Percentiles rank a stretch among this genome's conserved stretches.
These are phyloP conservation scores for Eimeria sp. DNA, from an alignment of 169 alveolate genomes.

Conservation along the genomic window DNA sequence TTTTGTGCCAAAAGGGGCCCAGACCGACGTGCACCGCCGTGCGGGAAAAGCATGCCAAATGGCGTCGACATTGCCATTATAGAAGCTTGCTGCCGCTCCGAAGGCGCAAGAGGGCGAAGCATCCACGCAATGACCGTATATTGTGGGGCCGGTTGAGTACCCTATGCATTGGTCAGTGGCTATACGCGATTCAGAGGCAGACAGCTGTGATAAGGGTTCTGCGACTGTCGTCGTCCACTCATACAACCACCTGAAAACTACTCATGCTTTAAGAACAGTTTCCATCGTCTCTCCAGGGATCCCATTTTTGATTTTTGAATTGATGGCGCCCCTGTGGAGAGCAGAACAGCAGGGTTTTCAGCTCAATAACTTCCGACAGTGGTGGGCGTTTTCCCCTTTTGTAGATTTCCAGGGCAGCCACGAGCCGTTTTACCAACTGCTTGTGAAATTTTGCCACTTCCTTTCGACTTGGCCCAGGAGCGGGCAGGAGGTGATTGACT, in stretches of 20 bases:
- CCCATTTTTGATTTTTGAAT: not conserved
- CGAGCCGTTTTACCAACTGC: not conserved
- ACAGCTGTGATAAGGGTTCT: not conserved
- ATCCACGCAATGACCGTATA: too few species aligned
- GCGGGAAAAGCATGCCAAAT: too few species aligned
- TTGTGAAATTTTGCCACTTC: not conserved
- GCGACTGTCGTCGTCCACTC: not conserved
- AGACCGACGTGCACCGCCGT: too few species aligned
- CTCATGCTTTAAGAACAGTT: not conserved
- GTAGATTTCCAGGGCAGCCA: not conserved
- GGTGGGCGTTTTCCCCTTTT: slow-evolving; percentile 4
- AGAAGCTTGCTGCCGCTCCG: too few species aligned
- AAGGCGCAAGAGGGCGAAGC: too few species aligned
- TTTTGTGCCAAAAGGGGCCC: too few species aligned
- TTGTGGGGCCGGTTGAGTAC: too few species aligned
- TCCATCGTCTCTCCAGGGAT: slow-evolving; percentile 4
- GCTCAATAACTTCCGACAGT: not conserved
- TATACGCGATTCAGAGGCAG: too few species aligned
- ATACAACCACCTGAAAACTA: not conserved
- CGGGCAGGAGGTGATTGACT: not conserved
- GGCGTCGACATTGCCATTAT: too few species aligned
- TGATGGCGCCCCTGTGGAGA: not conserved
- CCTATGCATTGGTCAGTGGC: too few species aligned
- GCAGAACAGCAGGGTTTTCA: not conserved
- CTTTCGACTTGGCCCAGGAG: not conserved